Evolutionary conservation across 441 rosid species (phyloP).

Genomic region (Eruca vesicaria): DNA sequence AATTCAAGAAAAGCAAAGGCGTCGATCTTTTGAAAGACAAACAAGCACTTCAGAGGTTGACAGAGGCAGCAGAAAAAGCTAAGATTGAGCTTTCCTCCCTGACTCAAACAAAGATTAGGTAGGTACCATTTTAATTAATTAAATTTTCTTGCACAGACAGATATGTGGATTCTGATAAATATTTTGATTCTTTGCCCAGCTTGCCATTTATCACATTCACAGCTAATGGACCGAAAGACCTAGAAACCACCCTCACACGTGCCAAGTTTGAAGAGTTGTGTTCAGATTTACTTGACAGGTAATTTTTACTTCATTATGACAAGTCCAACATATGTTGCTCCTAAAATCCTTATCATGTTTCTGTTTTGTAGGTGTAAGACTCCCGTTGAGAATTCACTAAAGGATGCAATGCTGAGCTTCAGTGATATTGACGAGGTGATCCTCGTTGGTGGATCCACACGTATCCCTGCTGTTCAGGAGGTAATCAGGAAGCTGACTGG

Average conservation of each 20-base stretch:
- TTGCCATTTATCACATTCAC: conserved; percentile 97
- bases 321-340: neutral
- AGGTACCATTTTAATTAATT: no score
- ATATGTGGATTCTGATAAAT: neutral
- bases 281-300: conserved; percentile 80
- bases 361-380: conserved; percentile 67
- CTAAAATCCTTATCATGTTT: neutral
- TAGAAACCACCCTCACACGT: conserved; percentile 86
- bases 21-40: conserved; percentile 92
- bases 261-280: conserved; percentile 91
- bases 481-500: conserved; percentile 85
- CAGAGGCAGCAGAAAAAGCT: conserved; percentile 97
- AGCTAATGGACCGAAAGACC: conserved; percentile 96
- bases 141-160: neutral
- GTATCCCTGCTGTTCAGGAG: conserved; percentile 85
- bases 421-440: conserved; percentile 91
- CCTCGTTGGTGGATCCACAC: conserved; percentile 98
- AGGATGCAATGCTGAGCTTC: conserved; percentile 78
- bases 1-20: conserved; percentile 85
- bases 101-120: conserved; percentile 67
- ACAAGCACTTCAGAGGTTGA: conserved; percentile 93
- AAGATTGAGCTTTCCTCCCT: conserved; percentile 93
- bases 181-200: conserved; percentile 36
- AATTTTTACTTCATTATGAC: neutral
- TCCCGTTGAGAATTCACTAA: conserved; percentile 78